A percentile compares a stretch with the other conserved stretches of the same genome.
phyloP scores from a whole-genome alignment of 495 filamentous ascomycete species.

The Melanomma pulvis-pyrius region DNA sequence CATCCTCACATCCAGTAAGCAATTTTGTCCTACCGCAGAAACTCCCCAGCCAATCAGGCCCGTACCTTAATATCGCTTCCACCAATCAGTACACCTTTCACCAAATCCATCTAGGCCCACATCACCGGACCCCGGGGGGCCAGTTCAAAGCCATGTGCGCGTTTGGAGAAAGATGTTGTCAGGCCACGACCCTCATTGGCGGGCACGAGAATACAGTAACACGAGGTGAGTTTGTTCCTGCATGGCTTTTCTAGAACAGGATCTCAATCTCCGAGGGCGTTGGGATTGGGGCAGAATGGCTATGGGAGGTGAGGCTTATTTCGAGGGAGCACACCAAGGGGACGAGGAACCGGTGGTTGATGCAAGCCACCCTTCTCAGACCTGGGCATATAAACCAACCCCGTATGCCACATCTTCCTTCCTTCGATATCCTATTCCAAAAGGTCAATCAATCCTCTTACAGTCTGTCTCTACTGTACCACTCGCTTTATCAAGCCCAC shows the following conservation, averaged over 20 bases:
- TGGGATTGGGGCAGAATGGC: not conserved
- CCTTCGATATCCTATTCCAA: not conserved
- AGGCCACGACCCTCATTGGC: not conserved
- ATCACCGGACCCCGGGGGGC: not conserved
- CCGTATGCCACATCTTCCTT: not conserved
- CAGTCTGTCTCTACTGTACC: constrained; percentile 12
- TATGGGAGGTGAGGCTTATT: not conserved
- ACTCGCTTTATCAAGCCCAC: not conserved
- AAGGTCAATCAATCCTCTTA: not conserved
- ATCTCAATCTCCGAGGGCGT: not conserved
- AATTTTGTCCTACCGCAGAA: not conserved
- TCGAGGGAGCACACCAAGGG: not conserved
- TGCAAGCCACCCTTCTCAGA: too few relatives aligned
- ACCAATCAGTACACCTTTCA: not conserved
- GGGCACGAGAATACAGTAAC: not conserved
- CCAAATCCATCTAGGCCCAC: not conserved
- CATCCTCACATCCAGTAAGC: not conserved
- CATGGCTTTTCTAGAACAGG: not conserved
- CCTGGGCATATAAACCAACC: not conserved
- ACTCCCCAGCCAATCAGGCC: not conserved
- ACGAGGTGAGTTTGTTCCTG: not conserved
- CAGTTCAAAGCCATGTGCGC: not conserved
- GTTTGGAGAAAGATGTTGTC: not conserved
- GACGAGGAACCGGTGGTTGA: not conserved
- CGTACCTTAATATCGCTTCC: not conserved